phyloP scores from a whole-genome alignment of 805 yeast species.

The Candida schatavii region DNA sequence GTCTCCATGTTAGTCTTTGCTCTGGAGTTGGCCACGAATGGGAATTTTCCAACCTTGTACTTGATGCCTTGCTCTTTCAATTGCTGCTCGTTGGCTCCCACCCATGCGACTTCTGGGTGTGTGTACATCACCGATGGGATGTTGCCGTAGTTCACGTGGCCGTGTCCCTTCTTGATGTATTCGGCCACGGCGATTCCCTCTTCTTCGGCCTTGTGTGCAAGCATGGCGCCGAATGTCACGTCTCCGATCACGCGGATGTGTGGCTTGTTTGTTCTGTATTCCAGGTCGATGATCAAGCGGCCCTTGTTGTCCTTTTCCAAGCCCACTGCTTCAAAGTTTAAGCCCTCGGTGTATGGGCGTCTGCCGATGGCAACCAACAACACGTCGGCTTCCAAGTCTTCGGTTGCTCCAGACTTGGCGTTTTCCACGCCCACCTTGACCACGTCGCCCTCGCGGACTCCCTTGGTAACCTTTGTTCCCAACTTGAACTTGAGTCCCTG shows the following conservation, averaged over 20 bases:
- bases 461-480: conserved; percentile 87
- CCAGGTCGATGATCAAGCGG: conserved; percentile 89
- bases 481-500: conserved; percentile 94
- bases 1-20: conserved; percentile 97
- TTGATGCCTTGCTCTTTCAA: conserved; percentile 88
- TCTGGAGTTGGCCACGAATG: conserved; percentile 98
- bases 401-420: conserved; percentile 80
- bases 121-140: conserved; percentile 99
- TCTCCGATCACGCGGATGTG: conserved; percentile 98
- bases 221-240: conserved; percentile 97
- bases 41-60: conserved; percentile 96
- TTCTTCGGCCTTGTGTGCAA: conserved; percentile 99
- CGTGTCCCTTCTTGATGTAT: conserved; percentile 87
- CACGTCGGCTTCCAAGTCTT: conserved; percentile 83
- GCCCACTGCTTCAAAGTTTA: conserved; percentile 85
- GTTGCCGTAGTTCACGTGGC: conserved; percentile 97
- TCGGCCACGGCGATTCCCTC: conserved; percentile 99
- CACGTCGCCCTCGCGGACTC: conserved; percentile 81
- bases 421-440: conserved; percentile 88
- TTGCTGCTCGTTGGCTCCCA: conserved; percentile 93
- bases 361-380: conserved; percentile 97
- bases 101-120: conserved; percentile 99
- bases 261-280: conserved; percentile 86
- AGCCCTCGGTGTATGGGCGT: conserved; percentile 92
- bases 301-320: conserved; percentile 90